A percentile compares a stretch with the other conserved stretches of the same genome.
phyloP scores from a whole-genome alignment of 208 protist genomes.

The Novymonas esmeraldas region DNA sequence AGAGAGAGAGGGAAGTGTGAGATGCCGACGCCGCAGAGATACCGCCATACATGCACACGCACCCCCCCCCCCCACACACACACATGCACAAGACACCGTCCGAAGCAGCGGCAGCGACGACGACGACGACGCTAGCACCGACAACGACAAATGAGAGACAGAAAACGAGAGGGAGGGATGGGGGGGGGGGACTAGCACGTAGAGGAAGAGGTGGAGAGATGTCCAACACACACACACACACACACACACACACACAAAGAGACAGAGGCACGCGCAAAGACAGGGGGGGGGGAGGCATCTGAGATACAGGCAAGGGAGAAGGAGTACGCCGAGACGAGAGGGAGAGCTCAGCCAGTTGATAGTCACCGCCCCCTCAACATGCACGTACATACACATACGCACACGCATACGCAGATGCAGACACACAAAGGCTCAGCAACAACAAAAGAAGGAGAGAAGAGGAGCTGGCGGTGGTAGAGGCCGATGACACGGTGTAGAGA shows the following conservation, averaged over 20 bases:
- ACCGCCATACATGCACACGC: not conserved
- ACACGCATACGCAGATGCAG: not conserved
- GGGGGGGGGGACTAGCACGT: not conserved
- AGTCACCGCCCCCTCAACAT: not conserved
- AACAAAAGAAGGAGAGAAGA: constrained; percentile 5
- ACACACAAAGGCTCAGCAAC: not conserved
- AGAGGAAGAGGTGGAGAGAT: not conserved
- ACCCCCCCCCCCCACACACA: not conserved
- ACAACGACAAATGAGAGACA: not conserved
- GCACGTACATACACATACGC: not conserved
- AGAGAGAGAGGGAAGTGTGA: no score
- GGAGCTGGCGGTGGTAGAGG: no score
- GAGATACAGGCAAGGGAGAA: not conserved
- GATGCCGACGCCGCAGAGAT: no score
- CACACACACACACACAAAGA: not conserved
- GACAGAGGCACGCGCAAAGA: not conserved
- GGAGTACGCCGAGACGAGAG: not conserved
- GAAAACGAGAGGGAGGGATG: not conserved
- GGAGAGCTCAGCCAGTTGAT: not conserved
- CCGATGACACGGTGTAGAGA: no score
- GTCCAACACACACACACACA: not conserved
- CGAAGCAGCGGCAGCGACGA: not conserved
- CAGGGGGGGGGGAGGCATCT: not conserved
- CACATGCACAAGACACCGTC: not conserved
- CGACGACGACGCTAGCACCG: not conserved